Evolutionary conservation across 169 alveolate genomes (phyloP).

Genomic region (Toxoplasma gondii): DNA sequence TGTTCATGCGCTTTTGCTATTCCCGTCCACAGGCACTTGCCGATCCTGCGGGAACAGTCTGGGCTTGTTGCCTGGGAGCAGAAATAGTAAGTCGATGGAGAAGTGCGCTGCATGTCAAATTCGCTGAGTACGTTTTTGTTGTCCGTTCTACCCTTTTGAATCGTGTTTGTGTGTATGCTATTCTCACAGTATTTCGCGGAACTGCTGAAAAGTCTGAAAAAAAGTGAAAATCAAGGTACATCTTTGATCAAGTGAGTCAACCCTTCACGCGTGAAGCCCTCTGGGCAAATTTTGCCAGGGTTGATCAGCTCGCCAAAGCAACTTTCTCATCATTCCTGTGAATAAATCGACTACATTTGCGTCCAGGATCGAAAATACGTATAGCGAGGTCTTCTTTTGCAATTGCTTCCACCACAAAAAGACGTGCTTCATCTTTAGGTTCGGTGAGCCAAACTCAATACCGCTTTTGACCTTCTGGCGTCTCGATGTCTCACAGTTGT

Average conservation of each 20-base stretch:
- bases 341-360: background rate
- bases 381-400: constrained; percentile 78
- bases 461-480: background rate
- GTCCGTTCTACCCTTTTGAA: background rate
- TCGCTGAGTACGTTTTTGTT: too few relatives aligned
- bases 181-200: constrained; percentile 31
- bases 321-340: background rate
- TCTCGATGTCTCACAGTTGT: background rate
- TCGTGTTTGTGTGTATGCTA: background rate
- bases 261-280: background rate
- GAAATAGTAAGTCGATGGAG: constrained; percentile 59
- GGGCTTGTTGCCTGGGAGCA: constrained; percentile 65
- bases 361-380: constrained; percentile 75
- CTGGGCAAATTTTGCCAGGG: background rate
- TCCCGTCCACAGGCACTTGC: background rate
- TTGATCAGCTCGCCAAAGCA: background rate
- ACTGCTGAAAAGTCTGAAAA: constrained; percentile 5
- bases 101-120: background rate
- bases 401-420: constrained; percentile 69
- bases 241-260: constrained; percentile 30
- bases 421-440: constrained; percentile 74
- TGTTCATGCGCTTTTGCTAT: background rate
- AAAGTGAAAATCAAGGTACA: background rate
- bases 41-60: constrained; percentile 57
- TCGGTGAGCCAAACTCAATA: constrained; percentile 52